These are phyloP conservation scores for Achaetomiella virescens DNA, from an alignment of 495 filamentous ascomycete species.

Conservation along the genomic window DNA sequence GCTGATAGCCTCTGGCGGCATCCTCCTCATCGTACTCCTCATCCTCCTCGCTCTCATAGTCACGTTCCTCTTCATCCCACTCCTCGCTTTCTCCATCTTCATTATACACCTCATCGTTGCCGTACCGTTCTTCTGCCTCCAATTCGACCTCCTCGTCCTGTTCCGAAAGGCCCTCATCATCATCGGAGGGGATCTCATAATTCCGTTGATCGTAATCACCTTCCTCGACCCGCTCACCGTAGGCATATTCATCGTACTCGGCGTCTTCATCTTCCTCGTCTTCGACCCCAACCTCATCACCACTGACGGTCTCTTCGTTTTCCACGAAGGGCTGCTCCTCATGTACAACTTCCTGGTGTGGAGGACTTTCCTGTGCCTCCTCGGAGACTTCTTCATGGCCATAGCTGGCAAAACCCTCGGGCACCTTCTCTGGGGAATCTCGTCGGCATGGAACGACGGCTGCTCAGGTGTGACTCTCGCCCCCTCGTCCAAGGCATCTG, in stretches of 20 bases:
- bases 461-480: conserved; percentile 4
- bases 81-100: conserved; percentile 19
- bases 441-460: conserved; percentile 7
- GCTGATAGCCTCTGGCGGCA: conserved; percentile 1
- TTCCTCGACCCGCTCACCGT: conserved; percentile 23
- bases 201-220: conserved; percentile 30
- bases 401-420: conserved; percentile 25
- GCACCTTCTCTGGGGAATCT: conserved; percentile 10
- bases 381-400: conserved; percentile 6
- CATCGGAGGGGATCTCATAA: conserved; percentile 21
- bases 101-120: conserved; percentile 26
- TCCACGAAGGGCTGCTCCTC: conserved; percentile 10
- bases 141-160: conserved; percentile 31
- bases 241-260: conserved; percentile 21
- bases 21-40: conserved; percentile 19
- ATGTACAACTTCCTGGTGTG: background rate
- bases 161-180: conserved; percentile 30
- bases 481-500: conserved; percentile 20
- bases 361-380: background rate
- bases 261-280: conserved; percentile 19
- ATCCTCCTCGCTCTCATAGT: conserved; percentile 15
- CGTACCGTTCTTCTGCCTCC: conserved; percentile 15
- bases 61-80: conserved; percentile 21
- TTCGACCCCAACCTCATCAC: conserved; percentile 12
- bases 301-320: conserved; percentile 6